Evolutionary conservation across 306 rosid species (phyloP), one percentile per base, ranked within the genome.

Genomic region (Fragaria ananassa): DNA sequence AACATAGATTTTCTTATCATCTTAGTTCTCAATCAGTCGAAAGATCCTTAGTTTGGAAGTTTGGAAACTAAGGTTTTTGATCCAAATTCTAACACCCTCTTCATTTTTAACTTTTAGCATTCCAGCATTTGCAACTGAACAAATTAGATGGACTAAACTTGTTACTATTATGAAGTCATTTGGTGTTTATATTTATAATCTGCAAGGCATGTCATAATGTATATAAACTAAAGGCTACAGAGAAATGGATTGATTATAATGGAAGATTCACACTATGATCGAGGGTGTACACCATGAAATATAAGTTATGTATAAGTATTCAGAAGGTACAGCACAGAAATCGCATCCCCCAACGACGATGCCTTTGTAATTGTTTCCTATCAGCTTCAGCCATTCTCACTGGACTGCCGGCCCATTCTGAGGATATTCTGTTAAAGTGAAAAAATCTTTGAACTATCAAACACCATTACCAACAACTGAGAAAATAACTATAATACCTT

Each of bases 341-440:
- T n/a, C 66, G 78, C 3, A 81, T 69, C 65, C 77, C 84, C 81
- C 81, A 67, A 66, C 47, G n/a, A 1, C 17, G 17, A 0, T 41
- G 81, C 69, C 79, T 82, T 66, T 34, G 82, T 8, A 79, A 41
- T 79, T 58, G 79, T 29, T n/a, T 54, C 44, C 23, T 76, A n/a
- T 83, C 86, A 37, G 87, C 86, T n/a, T 75, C 84, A 56, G 1
- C 76, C 98, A 93, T 93, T 77, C 93, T 85, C 77, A 77, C 91
- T 0, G 98, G 98, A 77, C 98, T 93, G 72, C 98, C 96, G 46
- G 18, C 83, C 98, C 98, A 93, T 80, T 91, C 94, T 18, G 76
- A 23, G 2, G 83, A 70, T 51, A 93, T 85, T 82, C 98, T 91
- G 93, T 70, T 49, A 47, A 75, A 50, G 27, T 78, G 68, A 51